Evolutionary conservation across 2,329 filamentous ascomycete species (phyloP), one percentile per base, ranked within the genome.

Genomic region (Xenoacremonium recifei): DNA sequence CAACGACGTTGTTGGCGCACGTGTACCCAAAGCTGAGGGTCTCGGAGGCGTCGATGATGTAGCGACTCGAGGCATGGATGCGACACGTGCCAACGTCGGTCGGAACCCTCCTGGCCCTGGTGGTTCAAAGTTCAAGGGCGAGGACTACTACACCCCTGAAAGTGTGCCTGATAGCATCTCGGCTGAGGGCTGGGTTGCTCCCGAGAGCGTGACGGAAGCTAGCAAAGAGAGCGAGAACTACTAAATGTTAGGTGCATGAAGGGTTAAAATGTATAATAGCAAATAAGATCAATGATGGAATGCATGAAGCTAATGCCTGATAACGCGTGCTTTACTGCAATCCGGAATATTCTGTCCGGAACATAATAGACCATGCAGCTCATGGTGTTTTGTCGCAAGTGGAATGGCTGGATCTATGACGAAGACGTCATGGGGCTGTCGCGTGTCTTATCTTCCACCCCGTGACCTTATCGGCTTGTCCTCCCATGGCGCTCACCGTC

Each of bases 91-190:
- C 21, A 73, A 73, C 35, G 55, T 72, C 6, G 66, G 67, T 16
- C 54, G 55, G 7, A 62, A 65, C 21, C 57, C 62, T 19, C 50
- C 55, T 2, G 63, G 62, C 2, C 57, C 62, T 12, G 64, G 63
- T 4, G 70, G 71, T 32, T 59, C 56, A 34, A 47, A 65, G 39
- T 72, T 64, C 56, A 67, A 65, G 53, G 71, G 68, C 6, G 55
- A 59, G 3, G 58, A 73, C 9, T 70, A 70, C 44, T 67, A 73
- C 43, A 50, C 45, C 2, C 62, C 66, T 1, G 67, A 73, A 60
- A 60, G 54, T 16, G 68, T 72, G 19, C 66, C 68, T 5, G 69
- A 70, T 15, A 66, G 65, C 46, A 65, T 65, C 36, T 65, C 69
- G 2, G 69, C 68, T 1, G 66, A 71, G 57, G 67, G 67, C 0